Base-by-base conservation (phyloP, 163 green algal species). In the Coccomyxa subellipsoidea region DNA sequence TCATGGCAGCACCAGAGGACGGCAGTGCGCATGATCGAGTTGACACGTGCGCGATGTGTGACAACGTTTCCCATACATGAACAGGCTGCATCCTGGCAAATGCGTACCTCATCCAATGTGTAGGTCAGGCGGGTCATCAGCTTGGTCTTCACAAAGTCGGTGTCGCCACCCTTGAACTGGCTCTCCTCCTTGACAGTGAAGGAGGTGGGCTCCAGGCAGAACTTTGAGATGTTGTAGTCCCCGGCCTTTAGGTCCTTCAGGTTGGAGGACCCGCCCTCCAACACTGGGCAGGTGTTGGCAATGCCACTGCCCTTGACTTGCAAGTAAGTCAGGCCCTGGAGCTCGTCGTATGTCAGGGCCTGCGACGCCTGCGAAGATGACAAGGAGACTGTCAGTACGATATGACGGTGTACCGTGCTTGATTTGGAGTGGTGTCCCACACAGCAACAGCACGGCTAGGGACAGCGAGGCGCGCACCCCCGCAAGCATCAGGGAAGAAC, bases 91-190 rank as follows among this genome's bases (percentile, higher is more conserved):
- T 23, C 72, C 1, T 21, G 15, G 21, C 47, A 59, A 59, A 59
- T 27, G 3, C 47, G 10, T 80, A 94, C 93, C 89, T 95, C 93
- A 84, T 99, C 96, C 85, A 99, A 92, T 36, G 96, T 99, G 95
- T 99, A 99, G 81, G 96, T 99, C 72, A 99, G 89, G 47, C 96
- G 92, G 47, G 96, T 99, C 93, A 98, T 98, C n/a, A 99, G 93
- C 93, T 98, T 98, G 73, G 96, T 99, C 85, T 95, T 93, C 21
- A 97, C 93, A 82, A 99, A 99, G 84, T 99, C 94, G n/a, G 94
- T 69, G 39, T 94, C 89, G 70, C 91, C 90, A 39, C 88, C 92
- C 91, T 96, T 97, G 88, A 96, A 96, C 77, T 92, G 84, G 27
- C 89, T 94, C 73, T 97, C 93, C 84, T 96, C 93, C 94, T 98